These are phyloP conservation scores for Alternaria gansuensis DNA, from an alignment of 2,329 filamentous ascomycete species.

Conservation along the genomic window DNA sequence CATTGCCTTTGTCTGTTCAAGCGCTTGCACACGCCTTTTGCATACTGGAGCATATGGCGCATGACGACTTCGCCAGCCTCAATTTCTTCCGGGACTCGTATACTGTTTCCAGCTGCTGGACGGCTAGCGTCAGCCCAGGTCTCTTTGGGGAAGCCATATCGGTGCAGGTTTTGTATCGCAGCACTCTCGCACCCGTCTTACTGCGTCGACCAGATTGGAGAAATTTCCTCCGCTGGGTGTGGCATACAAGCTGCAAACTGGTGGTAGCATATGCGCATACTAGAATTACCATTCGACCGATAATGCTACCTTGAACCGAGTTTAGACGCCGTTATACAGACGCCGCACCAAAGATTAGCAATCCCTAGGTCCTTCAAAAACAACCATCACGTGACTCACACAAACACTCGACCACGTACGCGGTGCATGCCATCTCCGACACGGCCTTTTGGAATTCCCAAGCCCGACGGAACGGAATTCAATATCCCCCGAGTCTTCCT, in stretches of 20 bases:
- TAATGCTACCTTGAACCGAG: background rate
- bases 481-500: background rate
- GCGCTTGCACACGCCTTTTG: conserved; percentile 8
- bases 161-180: background rate
- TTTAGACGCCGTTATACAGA: background rate
- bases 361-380: background rate
- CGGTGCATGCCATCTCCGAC: background rate
- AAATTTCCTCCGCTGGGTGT: background rate
- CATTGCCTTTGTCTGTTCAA: background rate
- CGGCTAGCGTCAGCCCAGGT: background rate
- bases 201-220: background rate
- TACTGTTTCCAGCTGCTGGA: conserved; percentile 6
- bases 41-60: background rate
- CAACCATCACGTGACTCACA: background rate
- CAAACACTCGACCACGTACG: background rate
- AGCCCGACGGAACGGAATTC: background rate
- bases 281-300: background rate
- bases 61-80: conserved; percentile 8
- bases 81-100: background rate
- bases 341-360: background rate
- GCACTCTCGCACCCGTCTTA: background rate
- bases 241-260: background rate
- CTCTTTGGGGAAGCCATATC: background rate
- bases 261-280: background rate
- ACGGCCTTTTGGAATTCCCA: background rate